phyloP scores from a whole-genome alignment of 179 eudicot species.

The Drosera spatulata region DNA sequence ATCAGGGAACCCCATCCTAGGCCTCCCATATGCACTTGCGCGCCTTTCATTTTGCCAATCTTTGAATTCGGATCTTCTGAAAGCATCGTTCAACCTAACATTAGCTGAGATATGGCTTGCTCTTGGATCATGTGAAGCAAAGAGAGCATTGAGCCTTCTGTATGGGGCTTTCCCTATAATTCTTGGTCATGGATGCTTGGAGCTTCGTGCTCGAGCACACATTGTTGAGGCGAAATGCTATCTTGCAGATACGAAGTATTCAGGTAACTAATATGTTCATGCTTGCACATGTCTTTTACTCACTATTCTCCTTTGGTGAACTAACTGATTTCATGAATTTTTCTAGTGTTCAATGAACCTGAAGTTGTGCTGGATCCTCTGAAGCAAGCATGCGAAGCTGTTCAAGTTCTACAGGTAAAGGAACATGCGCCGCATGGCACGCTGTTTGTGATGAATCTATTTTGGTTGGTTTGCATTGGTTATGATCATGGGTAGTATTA shows the following conservation, averaged over 20 bases:
- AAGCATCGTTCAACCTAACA: conserved; percentile 83
- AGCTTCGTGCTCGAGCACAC: conserved; percentile 82
- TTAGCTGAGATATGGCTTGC: conserved; percentile 87
- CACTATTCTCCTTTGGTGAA: background rate
- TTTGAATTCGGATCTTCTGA: conserved; percentile 90
- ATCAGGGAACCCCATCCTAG: conserved; percentile 85
- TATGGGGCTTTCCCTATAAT: conserved; percentile 76
- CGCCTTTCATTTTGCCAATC: conserved; percentile 90
- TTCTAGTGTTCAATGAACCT: conserved; percentile 50
- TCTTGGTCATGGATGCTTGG: conserved; percentile 95
- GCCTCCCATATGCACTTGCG: conserved; percentile 93
- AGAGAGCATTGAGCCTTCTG: conserved; percentile 57
- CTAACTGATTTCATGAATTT: background rate
- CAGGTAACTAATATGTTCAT: conserved; percentile 29
- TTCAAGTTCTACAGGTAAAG: conserved; percentile 63
- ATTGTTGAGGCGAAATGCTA: conserved; percentile 87
- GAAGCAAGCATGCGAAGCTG: conserved; percentile 72
- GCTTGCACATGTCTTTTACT: background rate
- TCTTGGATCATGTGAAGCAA: conserved; percentile 76
- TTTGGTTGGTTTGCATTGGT: no score
- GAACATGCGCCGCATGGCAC: no score
- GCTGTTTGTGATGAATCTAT: no score
- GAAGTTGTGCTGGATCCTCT: conserved; percentile 59
- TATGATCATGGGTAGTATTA: no score
- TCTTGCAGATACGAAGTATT: conserved; percentile 58